Evolutionary conservation across 257 asterid species (phyloP).

Genomic region (Lithospermum erythrorhizon): DNA sequence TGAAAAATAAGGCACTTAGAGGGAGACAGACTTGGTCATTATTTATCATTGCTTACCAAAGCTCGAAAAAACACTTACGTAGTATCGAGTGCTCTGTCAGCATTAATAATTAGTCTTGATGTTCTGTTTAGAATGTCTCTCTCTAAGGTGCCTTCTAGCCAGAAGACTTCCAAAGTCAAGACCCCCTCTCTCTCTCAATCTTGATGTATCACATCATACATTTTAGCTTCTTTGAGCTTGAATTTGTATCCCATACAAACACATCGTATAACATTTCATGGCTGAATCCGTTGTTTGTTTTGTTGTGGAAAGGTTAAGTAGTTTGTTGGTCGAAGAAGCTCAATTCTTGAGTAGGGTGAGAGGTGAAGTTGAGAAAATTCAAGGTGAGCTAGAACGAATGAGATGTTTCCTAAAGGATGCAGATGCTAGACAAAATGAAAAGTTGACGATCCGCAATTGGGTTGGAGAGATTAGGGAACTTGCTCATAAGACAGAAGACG

Average conservation of each 20-base stretch:
- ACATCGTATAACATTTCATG: conserved; percentile 11
- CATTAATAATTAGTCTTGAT: no score
- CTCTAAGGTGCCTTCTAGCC: background rate
- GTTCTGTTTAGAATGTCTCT: background rate
- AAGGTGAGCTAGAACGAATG: conserved; percentile 28
- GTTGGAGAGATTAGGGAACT: conserved; percentile 38
- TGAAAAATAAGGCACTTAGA: no score
- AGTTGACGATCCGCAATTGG: conserved; percentile 31
- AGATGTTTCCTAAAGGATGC: conserved; percentile 37
- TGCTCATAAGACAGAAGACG: conserved; percentile 34
- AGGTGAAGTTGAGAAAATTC: conserved; percentile 26
- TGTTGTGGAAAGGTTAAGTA: conserved; percentile 19
- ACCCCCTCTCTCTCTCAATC: background rate
- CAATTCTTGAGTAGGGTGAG: conserved; percentile 17
- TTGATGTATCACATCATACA: background rate
- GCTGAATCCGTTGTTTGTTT: conserved; percentile 25
- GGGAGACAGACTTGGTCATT: background rate
- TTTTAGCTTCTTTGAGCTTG: no score
- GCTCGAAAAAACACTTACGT: background rate
- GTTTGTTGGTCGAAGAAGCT: conserved; percentile 16
- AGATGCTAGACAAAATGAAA: conserved; percentile 27
- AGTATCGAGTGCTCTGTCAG: background rate
- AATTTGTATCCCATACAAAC: no score
- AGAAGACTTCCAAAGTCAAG: background rate
- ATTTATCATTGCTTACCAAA: background rate